Percentiles rank a stretch among this genome's conserved stretches.
These are phyloP conservation scores for Pontederia crassipes DNA, from an alignment of 176 grass and related monocot species.

Conservation along the genomic window DNA sequence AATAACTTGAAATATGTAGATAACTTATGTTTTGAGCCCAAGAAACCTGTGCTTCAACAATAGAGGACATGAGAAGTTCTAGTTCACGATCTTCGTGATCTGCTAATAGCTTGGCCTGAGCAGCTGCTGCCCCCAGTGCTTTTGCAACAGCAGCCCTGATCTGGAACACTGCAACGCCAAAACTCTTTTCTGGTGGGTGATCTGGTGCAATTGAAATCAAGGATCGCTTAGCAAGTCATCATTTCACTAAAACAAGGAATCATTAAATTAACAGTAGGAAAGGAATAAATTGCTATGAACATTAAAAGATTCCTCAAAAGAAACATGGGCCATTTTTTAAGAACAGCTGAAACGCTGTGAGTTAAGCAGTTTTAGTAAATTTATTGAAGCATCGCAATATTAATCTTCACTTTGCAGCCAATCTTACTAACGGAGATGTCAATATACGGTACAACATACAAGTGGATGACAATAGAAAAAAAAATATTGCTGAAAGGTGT, in stretches of 20 bases:
- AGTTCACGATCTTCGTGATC: conserved; percentile 95
- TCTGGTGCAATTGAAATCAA: conserved; percentile 15
- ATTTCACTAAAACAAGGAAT: neutral
- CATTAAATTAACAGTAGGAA: too few relatives aligned
- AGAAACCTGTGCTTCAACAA: conserved; percentile 82
- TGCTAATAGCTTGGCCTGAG: conserved; percentile 79
- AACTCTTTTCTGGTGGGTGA: conserved; percentile 32
- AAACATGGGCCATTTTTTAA: too few relatives aligned
- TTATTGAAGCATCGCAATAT: too few relatives aligned
- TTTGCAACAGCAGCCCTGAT: conserved; percentile 71
- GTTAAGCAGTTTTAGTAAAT: too few relatives aligned
- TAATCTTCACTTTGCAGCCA: too few relatives aligned
- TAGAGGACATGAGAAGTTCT: conserved; percentile 87
- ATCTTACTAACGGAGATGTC: too few relatives aligned
- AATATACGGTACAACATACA: too few relatives aligned
- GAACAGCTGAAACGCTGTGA: too few relatives aligned
- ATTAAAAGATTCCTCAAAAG: too few relatives aligned
- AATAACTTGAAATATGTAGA: neutral
- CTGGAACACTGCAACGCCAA: conserved; percentile 47
- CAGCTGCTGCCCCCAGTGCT: conserved; percentile 68
- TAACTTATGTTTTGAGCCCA: neutral
- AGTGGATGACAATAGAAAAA: too few relatives aligned
- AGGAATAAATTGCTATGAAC: too few relatives aligned
- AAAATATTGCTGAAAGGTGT: too few relatives aligned
- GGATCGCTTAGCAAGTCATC: neutral